Evolutionary conservation across 176 grass and related monocot genomes (phyloP).

Genomic region (Elaeis guineensis): DNA sequence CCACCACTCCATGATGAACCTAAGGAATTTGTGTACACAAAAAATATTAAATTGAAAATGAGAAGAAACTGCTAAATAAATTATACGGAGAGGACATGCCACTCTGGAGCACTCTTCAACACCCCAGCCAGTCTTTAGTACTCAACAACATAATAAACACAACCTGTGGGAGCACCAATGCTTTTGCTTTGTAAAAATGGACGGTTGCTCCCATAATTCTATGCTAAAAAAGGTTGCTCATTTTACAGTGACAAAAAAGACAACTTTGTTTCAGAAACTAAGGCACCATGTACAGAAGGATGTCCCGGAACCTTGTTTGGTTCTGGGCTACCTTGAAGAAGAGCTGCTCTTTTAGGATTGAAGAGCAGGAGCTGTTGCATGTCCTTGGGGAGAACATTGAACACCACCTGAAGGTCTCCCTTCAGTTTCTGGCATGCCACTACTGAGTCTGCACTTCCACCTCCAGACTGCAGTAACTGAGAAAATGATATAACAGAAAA

Average conservation of each 20-base stretch:
- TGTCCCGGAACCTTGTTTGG: conserved; percentile 10
- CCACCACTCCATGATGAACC: too few relatives aligned
- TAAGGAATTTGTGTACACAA: too few relatives aligned
- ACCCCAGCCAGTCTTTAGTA: too few relatives aligned
- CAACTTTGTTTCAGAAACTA: conserved; percentile 37
- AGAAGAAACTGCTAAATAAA: too few relatives aligned
- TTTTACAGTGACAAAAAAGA: conserved; percentile 10
- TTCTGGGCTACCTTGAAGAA: conserved; percentile 51
- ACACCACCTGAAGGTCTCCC: conserved; percentile 49
- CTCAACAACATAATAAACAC: too few relatives aligned
- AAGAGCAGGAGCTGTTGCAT: conserved; percentile 80
- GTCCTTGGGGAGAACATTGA: conserved; percentile 76
- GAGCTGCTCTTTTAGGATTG: conserved; percentile 68
- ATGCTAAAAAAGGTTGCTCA: too few relatives aligned
- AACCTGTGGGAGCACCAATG: too few relatives aligned
- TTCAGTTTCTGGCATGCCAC: conserved; percentile 64
- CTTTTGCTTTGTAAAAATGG: too few relatives aligned
- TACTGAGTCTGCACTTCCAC: conserved; percentile 34
- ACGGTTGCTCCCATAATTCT: too few relatives aligned
- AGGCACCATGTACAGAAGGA: conserved; percentile 14
- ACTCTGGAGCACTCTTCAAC: too few relatives aligned
- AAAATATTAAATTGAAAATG: too few relatives aligned
- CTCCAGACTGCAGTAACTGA: conserved; percentile 31
- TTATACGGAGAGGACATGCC: too few relatives aligned
- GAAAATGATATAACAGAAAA: conserved; percentile 14